Percentiles rank a stretch among this genome's conserved stretches.
phyloP scores from a whole-genome alignment of 371 early-diverging fungal genomes.

The Mucor sp. region DNA sequence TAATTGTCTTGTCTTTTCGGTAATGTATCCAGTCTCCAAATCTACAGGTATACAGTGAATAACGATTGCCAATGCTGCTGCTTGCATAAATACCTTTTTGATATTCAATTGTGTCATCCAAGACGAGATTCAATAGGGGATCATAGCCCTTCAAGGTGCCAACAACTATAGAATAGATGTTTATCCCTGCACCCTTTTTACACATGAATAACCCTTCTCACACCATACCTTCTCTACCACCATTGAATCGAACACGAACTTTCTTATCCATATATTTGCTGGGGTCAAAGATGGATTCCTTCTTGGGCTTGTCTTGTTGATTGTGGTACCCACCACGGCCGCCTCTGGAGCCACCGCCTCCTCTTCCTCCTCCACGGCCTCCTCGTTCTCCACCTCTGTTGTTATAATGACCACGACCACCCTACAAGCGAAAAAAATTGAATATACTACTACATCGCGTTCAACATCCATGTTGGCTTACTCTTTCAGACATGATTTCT shows the following conservation, averaged over 20 bases:
- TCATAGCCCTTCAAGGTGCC: conserved; percentile 94
- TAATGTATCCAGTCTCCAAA: conserved; percentile 3
- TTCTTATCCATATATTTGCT: conserved; percentile 91
- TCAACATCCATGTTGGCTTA: not conserved
- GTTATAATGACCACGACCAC: conserved; percentile 30
- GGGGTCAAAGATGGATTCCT: conserved; percentile 90
- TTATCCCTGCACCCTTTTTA: not conserved
- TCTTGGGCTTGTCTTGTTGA: conserved; percentile 70
- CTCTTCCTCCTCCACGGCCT: conserved; percentile 58
- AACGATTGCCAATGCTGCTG: not conserved
- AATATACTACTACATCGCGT: not conserved
- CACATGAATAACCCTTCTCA: not conserved
- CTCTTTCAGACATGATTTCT: conserved; percentile 26
- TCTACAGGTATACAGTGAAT: not conserved
- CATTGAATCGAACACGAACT: conserved; percentile 90
- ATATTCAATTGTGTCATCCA: conserved; percentile 89
- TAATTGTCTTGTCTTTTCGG: conserved; percentile 35
- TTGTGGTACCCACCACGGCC: conserved; percentile 39
- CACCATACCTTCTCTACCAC: conserved; percentile 89
- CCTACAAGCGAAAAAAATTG: not conserved
- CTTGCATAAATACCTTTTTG: conserved; percentile 59
- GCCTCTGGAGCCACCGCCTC: conserved; percentile 59
- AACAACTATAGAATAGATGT: conserved; percentile 58
- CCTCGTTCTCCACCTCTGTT: conserved; percentile 49
- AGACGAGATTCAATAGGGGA: conserved; percentile 89